phyloP scores from a whole-genome alignment of 495 filamentous ascomycete genomes.

The Coniosporium apollinis region DNA sequence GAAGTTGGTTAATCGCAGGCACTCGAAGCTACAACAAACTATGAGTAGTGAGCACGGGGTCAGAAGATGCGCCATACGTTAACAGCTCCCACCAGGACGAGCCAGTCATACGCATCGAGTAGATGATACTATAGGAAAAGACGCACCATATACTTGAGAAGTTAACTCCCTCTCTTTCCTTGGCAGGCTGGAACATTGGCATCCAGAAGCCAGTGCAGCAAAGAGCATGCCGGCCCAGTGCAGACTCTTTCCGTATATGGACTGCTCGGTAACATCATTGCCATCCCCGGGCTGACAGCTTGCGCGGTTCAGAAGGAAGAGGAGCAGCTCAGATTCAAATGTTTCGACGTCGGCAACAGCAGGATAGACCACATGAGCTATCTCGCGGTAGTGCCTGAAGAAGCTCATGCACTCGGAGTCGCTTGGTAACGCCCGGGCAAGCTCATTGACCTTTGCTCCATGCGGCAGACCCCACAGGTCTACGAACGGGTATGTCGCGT shows the following conservation, averaged over 20 bases:
- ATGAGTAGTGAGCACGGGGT: neutral
- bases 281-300: slow-evolving; percentile 30
- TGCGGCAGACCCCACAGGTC: slow-evolving; percentile 41
- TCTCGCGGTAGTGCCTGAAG: slow-evolving; percentile 58
- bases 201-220: slow-evolving; percentile 61
- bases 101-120: no score
- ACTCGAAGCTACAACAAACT: slow-evolving; percentile 48
- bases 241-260: slow-evolving; percentile 40
- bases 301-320: slow-evolving; percentile 49
- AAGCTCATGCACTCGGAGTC: slow-evolving; percentile 52
- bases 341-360: slow-evolving; percentile 53
- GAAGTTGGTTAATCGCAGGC: slow-evolving; percentile 45
- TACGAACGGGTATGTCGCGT: slow-evolving; percentile 64
- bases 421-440: slow-evolving; percentile 53
- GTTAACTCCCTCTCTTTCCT: slow-evolving; percentile 39
- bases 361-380: slow-evolving; percentile 63
- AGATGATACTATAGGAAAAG: neutral
- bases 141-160: slow-evolving; percentile 41
- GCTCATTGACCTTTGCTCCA: slow-evolving; percentile 52
- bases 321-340: slow-evolving; percentile 47
- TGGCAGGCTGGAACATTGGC: slow-evolving; percentile 60
- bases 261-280: slow-evolving; percentile 26
- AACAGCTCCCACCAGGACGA: no score
- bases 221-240: slow-evolving; percentile 56
- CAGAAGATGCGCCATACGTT: no score